These are phyloP conservation scores for Chaetomium sp. DNA, from an alignment of 2,329 filamentous ascomycete species.

Conservation along the genomic window DNA sequence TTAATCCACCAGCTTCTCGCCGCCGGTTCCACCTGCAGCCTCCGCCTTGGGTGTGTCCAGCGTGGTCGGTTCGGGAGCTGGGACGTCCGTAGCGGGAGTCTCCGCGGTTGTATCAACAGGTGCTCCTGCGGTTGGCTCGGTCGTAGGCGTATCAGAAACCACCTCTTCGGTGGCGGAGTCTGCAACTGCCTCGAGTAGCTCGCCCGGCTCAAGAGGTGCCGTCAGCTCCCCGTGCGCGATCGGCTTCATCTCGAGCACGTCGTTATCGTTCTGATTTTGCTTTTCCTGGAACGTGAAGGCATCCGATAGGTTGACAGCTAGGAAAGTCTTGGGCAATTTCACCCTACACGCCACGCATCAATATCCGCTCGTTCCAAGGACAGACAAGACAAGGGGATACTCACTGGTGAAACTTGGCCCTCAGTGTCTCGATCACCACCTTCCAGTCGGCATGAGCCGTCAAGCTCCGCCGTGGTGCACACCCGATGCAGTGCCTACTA, in stretches of 20 bases:
- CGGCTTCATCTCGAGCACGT: constrained; percentile 51
- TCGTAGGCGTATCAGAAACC: not conserved
- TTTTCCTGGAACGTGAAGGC: constrained; percentile 63
- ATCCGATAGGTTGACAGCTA: constrained; percentile 65
- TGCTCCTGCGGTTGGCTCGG: not conserved
- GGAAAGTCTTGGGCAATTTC: constrained; percentile 66
- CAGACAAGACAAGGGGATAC: constrained; percentile 42
- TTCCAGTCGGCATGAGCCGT: constrained; percentile 95
- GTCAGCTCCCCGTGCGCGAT: constrained; percentile 26
- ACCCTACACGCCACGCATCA: constrained; percentile 49
- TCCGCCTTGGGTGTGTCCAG: constrained; percentile 15
- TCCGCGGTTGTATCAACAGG: not conserved
- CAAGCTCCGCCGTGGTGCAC: constrained; percentile 83
- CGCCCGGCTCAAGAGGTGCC: not conserved
- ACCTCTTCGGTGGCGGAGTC: not conserved
- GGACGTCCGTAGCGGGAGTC: not conserved
- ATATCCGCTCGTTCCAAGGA: not conserved
- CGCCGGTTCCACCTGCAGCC: not conserved
- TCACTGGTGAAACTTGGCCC: constrained; percentile 93
- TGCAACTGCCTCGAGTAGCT: not conserved
- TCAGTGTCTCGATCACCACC: constrained; percentile 90
- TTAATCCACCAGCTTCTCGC: not conserved
- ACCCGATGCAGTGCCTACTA: constrained; percentile 93
- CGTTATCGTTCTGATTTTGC: constrained; percentile 47
- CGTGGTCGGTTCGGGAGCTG: not conserved